phyloP scores from a whole-genome alignment of 148 eudicot species.

The Camellia granthamiana region DNA sequence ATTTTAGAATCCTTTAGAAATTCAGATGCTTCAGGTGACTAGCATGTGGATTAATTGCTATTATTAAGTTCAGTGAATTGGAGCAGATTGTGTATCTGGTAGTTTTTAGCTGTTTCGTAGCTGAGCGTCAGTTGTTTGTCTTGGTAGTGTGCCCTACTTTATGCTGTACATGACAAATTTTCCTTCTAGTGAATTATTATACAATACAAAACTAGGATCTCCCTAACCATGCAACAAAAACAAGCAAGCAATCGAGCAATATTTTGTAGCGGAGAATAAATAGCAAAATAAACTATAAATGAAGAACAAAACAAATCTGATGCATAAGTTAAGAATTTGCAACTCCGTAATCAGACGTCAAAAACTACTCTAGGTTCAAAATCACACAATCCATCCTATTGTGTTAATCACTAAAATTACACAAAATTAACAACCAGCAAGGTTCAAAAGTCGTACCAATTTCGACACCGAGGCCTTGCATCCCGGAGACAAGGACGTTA shows the following conservation, averaged over 20 bases:
- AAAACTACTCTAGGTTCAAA: background rate
- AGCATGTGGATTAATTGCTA: too few relatives aligned
- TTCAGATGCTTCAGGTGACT: too few relatives aligned
- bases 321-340: background rate
- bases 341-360: background rate
- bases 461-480: constrained; percentile 90
- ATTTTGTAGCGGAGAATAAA: background rate
- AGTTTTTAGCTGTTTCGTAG: too few relatives aligned
- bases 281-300: background rate
- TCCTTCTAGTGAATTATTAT: too few relatives aligned
- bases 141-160: too few relatives aligned
- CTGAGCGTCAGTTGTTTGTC: too few relatives aligned
- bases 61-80: too few relatives aligned
- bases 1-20: too few relatives aligned
- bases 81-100: too few relatives aligned
- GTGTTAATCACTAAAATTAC: background rate
- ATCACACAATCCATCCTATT: background rate
- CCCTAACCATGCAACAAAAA: background rate
- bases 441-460: constrained; percentile 42
- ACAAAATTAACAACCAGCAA: background rate
- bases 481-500: constrained; percentile 70
- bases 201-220: background rate
- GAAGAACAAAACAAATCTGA: background rate
- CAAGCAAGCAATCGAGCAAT: background rate
- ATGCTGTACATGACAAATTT: too few relatives aligned